Evolutionary conservation across 352 stramenopile genomes (phyloP), one percentile per base, ranked within the genome.

Genomic region (Pythium utonaiense): DNA sequence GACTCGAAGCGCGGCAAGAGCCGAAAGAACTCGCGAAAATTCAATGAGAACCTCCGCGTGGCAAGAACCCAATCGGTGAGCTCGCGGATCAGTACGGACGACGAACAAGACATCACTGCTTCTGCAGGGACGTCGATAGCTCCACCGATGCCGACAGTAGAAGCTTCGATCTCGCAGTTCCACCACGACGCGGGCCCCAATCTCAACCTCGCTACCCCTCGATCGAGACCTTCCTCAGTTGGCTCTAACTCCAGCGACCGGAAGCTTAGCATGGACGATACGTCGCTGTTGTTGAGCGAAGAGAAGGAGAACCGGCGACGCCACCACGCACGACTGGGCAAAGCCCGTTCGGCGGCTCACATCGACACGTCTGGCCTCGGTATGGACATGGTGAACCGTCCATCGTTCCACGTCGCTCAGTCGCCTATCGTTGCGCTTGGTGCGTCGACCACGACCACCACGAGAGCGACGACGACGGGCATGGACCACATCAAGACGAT

Each of bases 401-500:
- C 47, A 13, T 22, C 40, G 48, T 51, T 62, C 53, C 44, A 57
- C 50, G 31, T 61, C 16, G 41, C 40, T 3, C 55, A 53, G 48
- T 62, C 52, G 14, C 61, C 59, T n/a, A 66, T 66, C 30, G 25
- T 66, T 8, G 25, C 52, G 8, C 42, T 61, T 25, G 41, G 45
- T 10, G 28, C 60, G 0, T 42, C 51, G 1, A 53, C 34, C 14
- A 60, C 21, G 1, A 38, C 31, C 8, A 24, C 50, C 6, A 40
- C n/a, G 12, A 41, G 27, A 22, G 21, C 53, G 25, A 17, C 40
- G 4, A 21, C 40, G 16, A 60, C 54, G 1, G 55, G 49, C 12
- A 65, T 86, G 73, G 73, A 91, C 55, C 75, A 91, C 59, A 89
- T 91, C 69, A 86, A 86, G 50, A 75, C 71, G 3, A 79, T 89